Conservation (phyloP, 2,329 filamentous ascomycete species). For the Escovopsis sp. region DNA sequence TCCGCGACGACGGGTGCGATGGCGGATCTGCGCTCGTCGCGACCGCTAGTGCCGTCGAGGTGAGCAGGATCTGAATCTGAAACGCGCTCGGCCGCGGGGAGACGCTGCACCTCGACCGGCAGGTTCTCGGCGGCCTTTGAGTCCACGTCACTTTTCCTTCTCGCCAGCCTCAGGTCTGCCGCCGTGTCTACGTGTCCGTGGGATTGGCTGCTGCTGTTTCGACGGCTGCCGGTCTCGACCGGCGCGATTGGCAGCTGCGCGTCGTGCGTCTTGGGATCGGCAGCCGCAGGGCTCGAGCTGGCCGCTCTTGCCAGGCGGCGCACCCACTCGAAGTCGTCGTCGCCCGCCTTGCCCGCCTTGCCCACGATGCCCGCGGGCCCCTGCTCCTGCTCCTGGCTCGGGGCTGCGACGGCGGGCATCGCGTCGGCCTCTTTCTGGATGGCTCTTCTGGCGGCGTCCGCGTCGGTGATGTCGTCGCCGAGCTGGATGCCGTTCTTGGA, state of each 20-base stretch:
- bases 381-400: background rate
- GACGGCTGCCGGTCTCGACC: no score
- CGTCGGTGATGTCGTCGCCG: background rate
- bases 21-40: constrained; percentile 17
- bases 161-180: no score
- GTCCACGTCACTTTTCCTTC: no score
- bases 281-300: constrained; percentile 28
- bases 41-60: constrained; percentile 1
- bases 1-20: constrained; percentile 29
- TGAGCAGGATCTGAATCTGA: constrained; percentile 8
- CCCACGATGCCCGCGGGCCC: background rate
- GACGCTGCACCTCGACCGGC: no score
- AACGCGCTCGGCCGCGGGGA: background rate
- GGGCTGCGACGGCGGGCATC: constrained; percentile 8
- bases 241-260: no score
- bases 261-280: constrained; percentile 13
- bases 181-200: no score
- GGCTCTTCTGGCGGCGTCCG: background rate
- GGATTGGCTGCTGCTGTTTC: no score
- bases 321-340: constrained; percentile 34
- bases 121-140: no score
- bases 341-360: constrained; percentile 10
- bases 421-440: constrained; percentile 2
- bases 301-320: constrained; percentile 33
- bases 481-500: background rate